Conservation (phyloP, 2,329 filamentous ascomycete species). For the Blastomyces silverae region DNA sequence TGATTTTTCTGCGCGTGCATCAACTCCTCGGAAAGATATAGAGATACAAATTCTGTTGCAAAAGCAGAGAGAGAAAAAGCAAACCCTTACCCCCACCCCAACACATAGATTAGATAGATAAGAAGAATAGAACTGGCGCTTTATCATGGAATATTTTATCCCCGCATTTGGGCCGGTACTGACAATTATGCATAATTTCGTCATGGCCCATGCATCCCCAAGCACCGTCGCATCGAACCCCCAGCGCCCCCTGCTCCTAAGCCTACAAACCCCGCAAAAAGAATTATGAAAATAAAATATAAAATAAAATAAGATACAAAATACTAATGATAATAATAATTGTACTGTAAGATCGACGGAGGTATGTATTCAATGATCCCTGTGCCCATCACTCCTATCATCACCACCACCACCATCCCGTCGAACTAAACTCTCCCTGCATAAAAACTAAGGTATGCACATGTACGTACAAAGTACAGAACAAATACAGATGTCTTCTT, state of each 20-base stretch:
- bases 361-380: constrained; percentile 4
- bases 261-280: not conserved
- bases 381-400: constrained; percentile 7
- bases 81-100: not conserved
- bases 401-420: not conserved
- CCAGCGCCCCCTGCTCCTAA: not conserved
- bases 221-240: too few species aligned
- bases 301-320: not conserved
- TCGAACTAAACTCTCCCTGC: not conserved
- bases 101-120: not conserved
- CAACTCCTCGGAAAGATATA: not conserved
- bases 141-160: not conserved
- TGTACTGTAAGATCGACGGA: too few species aligned
- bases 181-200: constrained; percentile 7
- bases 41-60: not conserved
- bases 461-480: too few species aligned
- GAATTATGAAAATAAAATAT: too few species aligned
- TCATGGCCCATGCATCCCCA: not conserved
- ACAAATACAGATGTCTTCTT: not conserved
- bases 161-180: not conserved
- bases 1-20: not conserved
- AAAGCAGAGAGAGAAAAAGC: not conserved
- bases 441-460: not conserved
- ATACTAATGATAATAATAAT: too few species aligned
- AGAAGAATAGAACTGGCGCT: not conserved